Conservation (phyloP, 192 early-diverging fungal genomes). For the Entomortierella lignicola region DNA sequence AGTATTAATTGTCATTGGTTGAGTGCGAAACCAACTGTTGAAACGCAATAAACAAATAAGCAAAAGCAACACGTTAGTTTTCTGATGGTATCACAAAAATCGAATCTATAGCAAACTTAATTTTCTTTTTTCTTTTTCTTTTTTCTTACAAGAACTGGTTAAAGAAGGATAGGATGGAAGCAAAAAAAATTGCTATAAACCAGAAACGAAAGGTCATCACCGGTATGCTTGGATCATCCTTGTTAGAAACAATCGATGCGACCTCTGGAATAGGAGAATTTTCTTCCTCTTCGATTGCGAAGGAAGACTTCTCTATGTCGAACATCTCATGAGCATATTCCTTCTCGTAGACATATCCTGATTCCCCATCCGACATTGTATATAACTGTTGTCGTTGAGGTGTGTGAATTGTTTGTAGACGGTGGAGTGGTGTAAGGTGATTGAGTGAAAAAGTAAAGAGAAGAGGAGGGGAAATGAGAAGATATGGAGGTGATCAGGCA, state of each 20-base stretch:
- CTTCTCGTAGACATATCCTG: too few relatives aligned
- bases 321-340: neutral
- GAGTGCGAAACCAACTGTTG: slow-evolving; percentile 43
- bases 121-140: too few relatives aligned
- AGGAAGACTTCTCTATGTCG: slow-evolving; percentile 27
- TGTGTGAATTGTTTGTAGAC: too few relatives aligned
- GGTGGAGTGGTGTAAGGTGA: neutral
- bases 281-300: slow-evolving; percentile 38
- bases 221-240: slow-evolving; percentile 57
- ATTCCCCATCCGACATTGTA: too few relatives aligned
- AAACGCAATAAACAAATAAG: too few relatives aligned
- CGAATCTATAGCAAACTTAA: too few relatives aligned
- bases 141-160: slow-evolving; percentile 44
- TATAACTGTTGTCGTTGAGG: too few relatives aligned
- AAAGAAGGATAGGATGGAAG: slow-evolving; percentile 33
- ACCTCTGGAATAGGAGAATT: slow-evolving; percentile 52
- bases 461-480: too few relatives aligned
- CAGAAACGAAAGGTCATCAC: slow-evolving; percentile 63
- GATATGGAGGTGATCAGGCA: too few relatives aligned
- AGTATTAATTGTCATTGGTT: slow-evolving; percentile 23
- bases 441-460: neutral
- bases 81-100: neutral
- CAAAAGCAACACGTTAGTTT: too few relatives aligned
- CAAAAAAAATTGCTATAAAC: slow-evolving; percentile 57
- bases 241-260: slow-evolving; percentile 46